Base-by-base conservation (phyloP, 2,329 filamentous ascomycete genomes). In the Exophiala spinifera region DNA sequence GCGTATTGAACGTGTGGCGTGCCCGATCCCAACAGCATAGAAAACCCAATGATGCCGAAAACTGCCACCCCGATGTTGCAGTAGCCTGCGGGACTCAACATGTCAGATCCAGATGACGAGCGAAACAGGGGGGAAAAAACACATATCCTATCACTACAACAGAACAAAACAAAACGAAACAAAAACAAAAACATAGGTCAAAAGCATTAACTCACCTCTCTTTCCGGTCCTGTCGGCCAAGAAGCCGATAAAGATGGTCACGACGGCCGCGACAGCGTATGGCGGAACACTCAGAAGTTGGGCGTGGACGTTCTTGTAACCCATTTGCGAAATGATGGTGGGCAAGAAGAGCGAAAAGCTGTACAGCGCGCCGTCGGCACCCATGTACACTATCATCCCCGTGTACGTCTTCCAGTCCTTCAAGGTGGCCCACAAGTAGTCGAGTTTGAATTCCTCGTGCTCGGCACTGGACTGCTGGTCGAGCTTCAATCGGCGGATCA, bases 381-480 rank as follows among this genome's bases (percentile, higher is more conserved):
- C 89, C 84, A 90, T 89, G 68, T 91, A 94, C 55, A 92, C 85
- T 42, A 88, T 70, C 69, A 88, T 87, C 11, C 82, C 86, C 1
- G 80, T 74, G 71, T 84, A 94, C 17, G 87, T 95, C 75, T 95
- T 95, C 86, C 88, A 95, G 67, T 95, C 90, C 54, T 80, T 85
- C 15, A 92, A 63, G 5, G 84, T 84, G 11, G 82, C 79, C 80
- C 83, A 89, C 56, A 94, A 79, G 67, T 89, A 91, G 3, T 75
- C 72, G 74, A 83, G 83, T 61, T 85, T 83, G 73, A 91, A 94
- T 10, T 84, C 77, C 67, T 95, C 90, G 60, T 88, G 83, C 59
- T 84, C 79, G 1, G 87, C 87, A n/a, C 83, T 87, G 8, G 82
- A 78, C 69, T 95, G 90, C 62, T 88, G 77, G 67, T 95, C 89